These are phyloP conservation scores for Urtica urens DNA, from an alignment of 306 rosid genomes.

Conservation along the genomic window DNA sequence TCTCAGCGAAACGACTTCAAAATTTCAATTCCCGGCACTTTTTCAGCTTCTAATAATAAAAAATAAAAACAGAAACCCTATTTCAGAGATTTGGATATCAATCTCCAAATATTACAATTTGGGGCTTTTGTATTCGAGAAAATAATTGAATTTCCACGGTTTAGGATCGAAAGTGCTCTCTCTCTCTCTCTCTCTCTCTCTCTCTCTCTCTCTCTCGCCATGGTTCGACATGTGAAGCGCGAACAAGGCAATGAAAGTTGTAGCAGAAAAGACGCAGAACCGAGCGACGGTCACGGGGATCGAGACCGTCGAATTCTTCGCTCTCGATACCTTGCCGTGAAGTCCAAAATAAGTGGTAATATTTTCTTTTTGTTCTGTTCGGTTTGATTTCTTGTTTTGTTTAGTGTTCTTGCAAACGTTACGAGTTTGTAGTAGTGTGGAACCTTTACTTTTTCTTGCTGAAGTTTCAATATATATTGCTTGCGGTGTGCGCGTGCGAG, in stretches of 20 bases:
- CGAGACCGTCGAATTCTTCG: slow-evolving; percentile 22
- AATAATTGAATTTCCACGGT: neutral
- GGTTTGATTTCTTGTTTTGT: neutral
- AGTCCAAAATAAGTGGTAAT: slow-evolving; percentile 18
- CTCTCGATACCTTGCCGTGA: slow-evolving; percentile 24
- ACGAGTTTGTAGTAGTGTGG: neutral
- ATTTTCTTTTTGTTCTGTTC: neutral
- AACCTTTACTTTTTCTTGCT: neutral
- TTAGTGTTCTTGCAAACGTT: no score
- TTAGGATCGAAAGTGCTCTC: no score
- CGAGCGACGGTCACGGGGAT: neutral
- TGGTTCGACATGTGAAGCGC: slow-evolving; percentile 11
- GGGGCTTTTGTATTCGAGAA: neutral
- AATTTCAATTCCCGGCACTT: neutral
- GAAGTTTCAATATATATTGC: neutral
- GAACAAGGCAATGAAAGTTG: neutral
- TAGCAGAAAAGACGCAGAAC: neutral
- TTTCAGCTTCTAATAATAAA: neutral
- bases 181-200: no score
- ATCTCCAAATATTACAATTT: neutral
- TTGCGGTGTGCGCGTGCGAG: slow-evolving; percentile 9
- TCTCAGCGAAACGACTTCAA: neutral
- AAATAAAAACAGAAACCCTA: neutral
- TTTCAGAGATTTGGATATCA: neutral
- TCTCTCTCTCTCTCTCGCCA: no score